Conservation (phyloP, 306 rosid genomes). For the Quercus cerris region DNA sequence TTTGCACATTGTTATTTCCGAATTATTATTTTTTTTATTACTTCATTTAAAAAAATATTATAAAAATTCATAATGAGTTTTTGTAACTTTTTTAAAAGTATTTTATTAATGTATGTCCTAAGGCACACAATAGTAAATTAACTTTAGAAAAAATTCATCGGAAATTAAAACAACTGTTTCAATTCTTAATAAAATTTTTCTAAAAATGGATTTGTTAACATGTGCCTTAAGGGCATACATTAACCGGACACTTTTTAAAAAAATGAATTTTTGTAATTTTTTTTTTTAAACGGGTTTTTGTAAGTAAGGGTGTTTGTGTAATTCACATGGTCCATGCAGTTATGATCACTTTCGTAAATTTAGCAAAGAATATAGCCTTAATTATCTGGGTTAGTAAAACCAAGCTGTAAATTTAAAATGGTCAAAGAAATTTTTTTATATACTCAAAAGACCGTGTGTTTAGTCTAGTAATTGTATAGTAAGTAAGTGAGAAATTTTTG, state of each 20-base stretch:
- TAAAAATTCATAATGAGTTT: neutral
- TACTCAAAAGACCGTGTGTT: neutral
- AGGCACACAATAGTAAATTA: too few species aligned
- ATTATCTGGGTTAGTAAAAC: slow-evolving; percentile 29
- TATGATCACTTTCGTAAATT: slow-evolving; percentile 30
- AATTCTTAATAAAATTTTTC: too few species aligned
- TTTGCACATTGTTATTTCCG: slow-evolving; percentile 41
- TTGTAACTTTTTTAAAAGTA: neutral
- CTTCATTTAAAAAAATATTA: neutral
- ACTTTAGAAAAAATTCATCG: too few species aligned
- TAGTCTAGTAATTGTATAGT: neutral
- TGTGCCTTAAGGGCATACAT: too few species aligned
- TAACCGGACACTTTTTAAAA: too few species aligned
- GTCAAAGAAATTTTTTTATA: neutral
- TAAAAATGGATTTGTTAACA: too few species aligned
- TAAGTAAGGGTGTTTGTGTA: slow-evolving; percentile 30
- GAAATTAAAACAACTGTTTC: too few species aligned
- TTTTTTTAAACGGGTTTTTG: neutral
- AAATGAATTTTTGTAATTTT: too few species aligned
- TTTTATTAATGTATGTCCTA: too few species aligned
- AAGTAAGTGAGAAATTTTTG: neutral
- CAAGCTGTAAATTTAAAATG: slow-evolving; percentile 8
- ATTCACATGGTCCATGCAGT: slow-evolving; percentile 36
- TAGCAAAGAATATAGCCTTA: slow-evolving; percentile 41
- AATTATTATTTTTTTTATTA: slow-evolving; percentile 13